Evolutionary conservation across 1,284 basidiomycete species (phyloP).

Genomic region (Marasmius fiardii): DNA sequence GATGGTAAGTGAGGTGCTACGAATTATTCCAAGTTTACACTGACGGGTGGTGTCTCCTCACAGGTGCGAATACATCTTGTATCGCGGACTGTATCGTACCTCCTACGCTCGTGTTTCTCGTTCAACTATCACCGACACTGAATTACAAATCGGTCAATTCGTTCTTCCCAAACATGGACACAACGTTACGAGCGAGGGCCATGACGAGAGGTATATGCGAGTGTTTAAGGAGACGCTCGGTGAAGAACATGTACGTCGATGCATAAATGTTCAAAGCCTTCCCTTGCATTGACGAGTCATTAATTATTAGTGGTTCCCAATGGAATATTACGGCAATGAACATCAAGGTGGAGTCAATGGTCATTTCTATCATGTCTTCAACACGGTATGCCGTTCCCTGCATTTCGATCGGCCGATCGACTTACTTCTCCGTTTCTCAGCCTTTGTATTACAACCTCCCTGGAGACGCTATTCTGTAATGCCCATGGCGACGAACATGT

Average conservation of each 20-base stretch:
- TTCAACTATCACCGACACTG: conserved; percentile 72
- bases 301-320: conserved; percentile 67
- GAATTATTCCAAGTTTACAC: not conserved
- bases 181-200: conserved; percentile 54
- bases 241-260: conserved; percentile 50
- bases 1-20: conserved; percentile 50
- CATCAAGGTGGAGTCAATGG: conserved; percentile 57
- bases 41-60: not conserved
- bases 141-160: conserved; percentile 81
- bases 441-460: conserved; percentile 69
- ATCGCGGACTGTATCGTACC: conserved; percentile 78
- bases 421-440: conserved; percentile 28
- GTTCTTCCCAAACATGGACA: conserved; percentile 61
- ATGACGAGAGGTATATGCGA: conserved; percentile 64
- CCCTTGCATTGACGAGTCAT: conserved; percentile 4
- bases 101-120: conserved; percentile 72
- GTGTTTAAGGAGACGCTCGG: conserved; percentile 65
- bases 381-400: conserved; percentile 44
- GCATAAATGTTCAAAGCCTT: not conserved
- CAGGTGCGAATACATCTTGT: conserved; percentile 89
- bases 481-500: not conserved
- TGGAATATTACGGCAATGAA: conserved; percentile 60
- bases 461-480: conserved; percentile 43
- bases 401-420: not conserved
- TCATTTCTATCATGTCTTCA: conserved; percentile 75